Percentiles rank a stretch among this genome's conserved stretches.
These are phyloP conservation scores for Hortaea werneckii DNA, from an alignment of 2,329 filamentous ascomycete species.

Conservation along the genomic window DNA sequence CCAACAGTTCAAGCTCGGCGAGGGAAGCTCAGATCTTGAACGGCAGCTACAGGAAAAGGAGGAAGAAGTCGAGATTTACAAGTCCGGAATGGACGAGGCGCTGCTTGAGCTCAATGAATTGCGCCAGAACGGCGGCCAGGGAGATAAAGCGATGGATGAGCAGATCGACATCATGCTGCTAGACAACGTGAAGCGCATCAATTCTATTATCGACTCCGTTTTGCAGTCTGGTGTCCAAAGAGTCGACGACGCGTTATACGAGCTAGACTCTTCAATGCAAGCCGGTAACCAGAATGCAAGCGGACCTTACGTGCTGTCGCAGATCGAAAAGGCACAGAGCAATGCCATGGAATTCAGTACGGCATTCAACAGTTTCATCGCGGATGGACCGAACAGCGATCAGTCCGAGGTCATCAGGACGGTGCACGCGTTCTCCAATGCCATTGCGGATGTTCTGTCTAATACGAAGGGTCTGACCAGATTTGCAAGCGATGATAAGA, in stretches of 20 bases:
- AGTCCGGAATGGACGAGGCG: constrained; percentile 94
- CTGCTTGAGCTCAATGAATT: constrained; percentile 86
- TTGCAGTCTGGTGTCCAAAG: constrained; percentile 85
- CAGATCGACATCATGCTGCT: constrained; percentile 85
- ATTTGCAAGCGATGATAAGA: constrained; percentile 91
- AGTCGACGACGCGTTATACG: constrained; percentile 93
- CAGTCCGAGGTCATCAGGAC: constrained; percentile 89
- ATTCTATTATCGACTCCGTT: constrained; percentile 95
- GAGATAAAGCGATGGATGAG: constrained; percentile 72
- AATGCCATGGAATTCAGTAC: constrained; percentile 96
- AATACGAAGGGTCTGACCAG: constrained; percentile 93
- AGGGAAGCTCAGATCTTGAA: constrained; percentile 79
- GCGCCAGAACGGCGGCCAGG: constrained; percentile 50
- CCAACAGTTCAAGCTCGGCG: constrained; percentile 62
- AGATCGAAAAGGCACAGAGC: constrained; percentile 91
- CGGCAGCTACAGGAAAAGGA: constrained; percentile 84
- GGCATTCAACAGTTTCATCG: constrained; percentile 96
- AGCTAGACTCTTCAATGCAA: constrained; percentile 95
- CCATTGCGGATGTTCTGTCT: constrained; percentile 84
- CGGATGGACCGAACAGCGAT: constrained; percentile 82
- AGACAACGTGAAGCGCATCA: constrained; percentile 82
- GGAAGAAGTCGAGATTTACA: constrained; percentile 95
- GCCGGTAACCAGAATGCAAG: constrained; percentile 97
- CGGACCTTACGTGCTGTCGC: constrained; percentile 85
- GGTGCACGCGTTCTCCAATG: constrained; percentile 79